Base-by-base conservation (phyloP, 805 yeast species). In the Tetrapisispora fleetii region DNA sequence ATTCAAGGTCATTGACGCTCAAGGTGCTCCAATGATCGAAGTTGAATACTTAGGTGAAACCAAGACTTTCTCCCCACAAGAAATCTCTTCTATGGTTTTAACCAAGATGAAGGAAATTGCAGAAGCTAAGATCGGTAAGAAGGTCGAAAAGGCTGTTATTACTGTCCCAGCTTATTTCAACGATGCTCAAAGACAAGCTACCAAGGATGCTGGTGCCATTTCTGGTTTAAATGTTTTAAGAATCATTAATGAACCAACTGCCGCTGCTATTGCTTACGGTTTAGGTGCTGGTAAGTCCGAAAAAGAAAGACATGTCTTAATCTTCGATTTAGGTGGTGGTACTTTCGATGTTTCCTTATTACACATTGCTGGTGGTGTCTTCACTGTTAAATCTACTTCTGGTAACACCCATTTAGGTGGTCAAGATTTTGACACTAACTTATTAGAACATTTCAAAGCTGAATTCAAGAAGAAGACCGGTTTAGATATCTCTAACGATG, bases 391-490 rank as follows among this genome's bases (percentile, higher is more conserved):
- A 17, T 36, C 38, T 36, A 36, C 38, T 11, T 36, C 38, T 19
- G 38, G 38, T 36, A 36, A 36, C 38, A 36, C 38, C 38, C 38
- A 36, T 36, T 36, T 36, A 36, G 38, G 38, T 36, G 38, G 38
- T 36, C 38, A 36, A 36, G 38, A 36, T 36, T 36, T 36, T 19
- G 38, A 36, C 21, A 36, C 38, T 9, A 36, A 36, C 38, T 36
- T 36, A 36, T 36, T 36, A 36, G 38, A 36, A 36, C 38, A 36
- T 11, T 36, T 91, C 81, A 81, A 83, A 75, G 79, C 81, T 64
- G 97, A 90, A 69, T 90, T 90, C 87, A 80, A 83, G 80, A 85
- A 88, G 82, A 90, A 90, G 85, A 79, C 90, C 67, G 89, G 89
- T 76, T 75, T 77, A 69, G 97, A 90, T 75, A 80, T 90, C 71